phyloP scores from a whole-genome alignment of 805 yeast genomes.

The Pichia insulana region DNA sequence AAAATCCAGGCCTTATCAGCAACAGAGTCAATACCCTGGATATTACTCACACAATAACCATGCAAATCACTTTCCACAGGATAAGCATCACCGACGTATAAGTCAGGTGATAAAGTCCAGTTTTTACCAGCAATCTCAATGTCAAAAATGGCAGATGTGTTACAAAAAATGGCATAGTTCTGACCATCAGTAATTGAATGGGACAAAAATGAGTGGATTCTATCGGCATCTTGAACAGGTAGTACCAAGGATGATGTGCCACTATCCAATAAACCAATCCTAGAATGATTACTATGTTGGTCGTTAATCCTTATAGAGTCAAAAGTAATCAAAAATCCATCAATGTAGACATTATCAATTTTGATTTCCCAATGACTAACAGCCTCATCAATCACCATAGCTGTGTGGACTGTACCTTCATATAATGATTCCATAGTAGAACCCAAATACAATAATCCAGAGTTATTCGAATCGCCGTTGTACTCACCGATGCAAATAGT shows the following conservation, averaged over 20 bases:
- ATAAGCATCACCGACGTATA: conserved; percentile 44
- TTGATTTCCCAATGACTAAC: conserved; percentile 45
- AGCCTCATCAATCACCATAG: conserved; percentile 26
- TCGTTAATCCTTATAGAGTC: conserved; percentile 17
- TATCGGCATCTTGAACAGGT: conserved; percentile 46
- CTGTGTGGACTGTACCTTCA: conserved; percentile 34
- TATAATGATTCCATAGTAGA: conserved; percentile 30
- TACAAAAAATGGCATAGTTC: conserved; percentile 53
- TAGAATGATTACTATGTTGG: conserved; percentile 16
- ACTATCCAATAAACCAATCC: conserved; percentile 49
- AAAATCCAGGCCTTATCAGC: conserved; percentile 45
- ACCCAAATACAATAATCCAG: conserved; percentile 40
- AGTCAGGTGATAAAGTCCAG: conserved; percentile 36
- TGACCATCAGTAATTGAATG: conserved; percentile 49
- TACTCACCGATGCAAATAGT: conserved; percentile 36
- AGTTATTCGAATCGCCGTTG: conserved; percentile 19
- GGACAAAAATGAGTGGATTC: conserved; percentile 43
- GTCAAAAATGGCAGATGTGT: conserved; percentile 33
- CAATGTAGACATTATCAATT: conserved; percentile 31
- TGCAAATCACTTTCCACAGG: conserved; percentile 25
- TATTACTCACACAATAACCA: conserved; percentile 55
- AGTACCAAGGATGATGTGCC: conserved; percentile 58
- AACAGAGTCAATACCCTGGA: conserved; percentile 44
- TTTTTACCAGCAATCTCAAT: conserved; percentile 36
- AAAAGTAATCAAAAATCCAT: conserved; percentile 28